Evolutionary conservation across 23 red algal species (phyloP).

Genomic region (Agarophyton chilense): DNA sequence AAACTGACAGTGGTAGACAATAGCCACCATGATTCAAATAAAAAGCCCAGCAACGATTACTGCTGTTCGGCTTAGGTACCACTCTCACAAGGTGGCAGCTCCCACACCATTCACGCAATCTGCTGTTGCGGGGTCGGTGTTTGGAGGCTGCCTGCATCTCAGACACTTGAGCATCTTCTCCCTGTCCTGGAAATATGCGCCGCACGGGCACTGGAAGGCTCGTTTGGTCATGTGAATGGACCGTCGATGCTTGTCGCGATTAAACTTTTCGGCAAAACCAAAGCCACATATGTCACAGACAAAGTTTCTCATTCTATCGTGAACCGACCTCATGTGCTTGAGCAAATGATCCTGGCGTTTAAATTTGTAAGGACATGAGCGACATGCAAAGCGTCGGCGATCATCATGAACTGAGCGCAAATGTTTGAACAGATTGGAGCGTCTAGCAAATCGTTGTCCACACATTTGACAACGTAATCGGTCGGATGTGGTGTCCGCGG

Average conservation of each 20-base stretch:
- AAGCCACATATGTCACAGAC: conserved; percentile 61
- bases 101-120: not conserved
- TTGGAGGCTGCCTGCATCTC: conserved; percentile 29
- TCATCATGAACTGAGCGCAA: conserved; percentile 47
- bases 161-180: conserved; percentile 61
- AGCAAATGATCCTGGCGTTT: conserved; percentile 65
- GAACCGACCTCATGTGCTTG: conserved; percentile 48
- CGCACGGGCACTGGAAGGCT: conserved; percentile 59
- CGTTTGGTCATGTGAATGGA: conserved; percentile 44
- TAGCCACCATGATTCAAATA: conserved; percentile 9
- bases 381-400: conserved; percentile 37
- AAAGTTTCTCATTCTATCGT: conserved; percentile 41
- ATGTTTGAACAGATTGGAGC: conserved; percentile 63
- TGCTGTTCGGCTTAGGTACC: not conserved
- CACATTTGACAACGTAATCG: conserved; percentile 42
- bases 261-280: conserved; percentile 75
- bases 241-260: conserved; percentile 59
- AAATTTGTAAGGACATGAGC: conserved; percentile 40
- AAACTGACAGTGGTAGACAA: conserved; percentile 16
- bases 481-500: not conserved
- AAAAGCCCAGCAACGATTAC: not conserved
- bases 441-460: conserved; percentile 52
- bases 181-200: conserved; percentile 65
- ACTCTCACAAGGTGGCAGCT: not conserved
- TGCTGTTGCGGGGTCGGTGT: not conserved